Conservation (phyloP, 2,329 filamentous ascomycete genomes). For the Mariannaea elegans region DNA sequence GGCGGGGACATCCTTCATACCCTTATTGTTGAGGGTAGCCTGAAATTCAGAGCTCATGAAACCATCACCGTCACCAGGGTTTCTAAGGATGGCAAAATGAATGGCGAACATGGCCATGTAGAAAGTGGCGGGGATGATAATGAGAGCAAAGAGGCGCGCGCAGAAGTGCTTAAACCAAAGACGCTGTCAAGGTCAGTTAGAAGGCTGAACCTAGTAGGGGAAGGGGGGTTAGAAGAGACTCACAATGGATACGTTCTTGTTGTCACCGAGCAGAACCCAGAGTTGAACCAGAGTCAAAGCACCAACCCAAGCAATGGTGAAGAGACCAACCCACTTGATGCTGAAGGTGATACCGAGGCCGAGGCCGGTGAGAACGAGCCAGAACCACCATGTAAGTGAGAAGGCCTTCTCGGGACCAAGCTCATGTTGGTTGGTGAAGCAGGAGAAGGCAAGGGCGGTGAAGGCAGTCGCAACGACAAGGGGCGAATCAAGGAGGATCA, state of each 20-base stretch:
- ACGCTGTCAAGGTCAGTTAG: conserved; percentile 56
- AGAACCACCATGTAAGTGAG: conserved; percentile 95
- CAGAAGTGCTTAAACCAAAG: conserved; percentile 94
- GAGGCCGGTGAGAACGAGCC: conserved; percentile 86
- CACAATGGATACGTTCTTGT: conserved; percentile 82
- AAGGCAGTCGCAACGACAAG: conserved; percentile 93
- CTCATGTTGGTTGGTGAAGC: conserved; percentile 97
- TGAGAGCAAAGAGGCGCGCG: conserved; percentile 88
- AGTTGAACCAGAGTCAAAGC: conserved; percentile 89
- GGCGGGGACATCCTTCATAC: conserved; percentile 92
- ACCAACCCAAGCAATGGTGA: conserved; percentile 98
- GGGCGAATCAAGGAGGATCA: conserved; percentile 96
- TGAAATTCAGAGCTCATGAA: conserved; percentile 99
- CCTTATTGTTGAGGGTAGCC: conserved; percentile 94
- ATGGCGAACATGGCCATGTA: conserved; percentile 98
- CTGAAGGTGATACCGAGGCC: conserved; percentile 90
- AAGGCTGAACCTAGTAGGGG: not conserved
- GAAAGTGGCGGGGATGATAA: conserved; percentile 87
- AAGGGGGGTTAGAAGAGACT: conserved; percentile 37
- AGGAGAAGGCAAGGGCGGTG: conserved; percentile 88
- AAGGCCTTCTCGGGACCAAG: conserved; percentile 90
- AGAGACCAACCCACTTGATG: conserved; percentile 98
- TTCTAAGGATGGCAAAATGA: conserved; percentile 91
- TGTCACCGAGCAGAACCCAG: conserved; percentile 93
- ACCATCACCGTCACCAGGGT: conserved; percentile 96